Evolutionary conservation across 78 protist species (phyloP), one percentile per base, ranked within the genome.

Genomic region (Dictyostelium intermedium): DNA sequence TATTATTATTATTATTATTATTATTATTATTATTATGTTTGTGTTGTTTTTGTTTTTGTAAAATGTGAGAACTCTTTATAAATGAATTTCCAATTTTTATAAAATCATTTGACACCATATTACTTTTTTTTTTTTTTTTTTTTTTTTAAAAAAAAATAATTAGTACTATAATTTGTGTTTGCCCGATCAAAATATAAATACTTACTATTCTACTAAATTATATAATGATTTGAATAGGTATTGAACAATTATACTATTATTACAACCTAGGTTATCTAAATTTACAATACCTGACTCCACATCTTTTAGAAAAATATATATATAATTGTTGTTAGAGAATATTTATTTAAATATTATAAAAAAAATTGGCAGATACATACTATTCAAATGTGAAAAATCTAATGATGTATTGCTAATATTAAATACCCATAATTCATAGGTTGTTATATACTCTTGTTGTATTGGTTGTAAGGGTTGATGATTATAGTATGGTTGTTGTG

Each of bases 401-500:
- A 63, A 25, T 6, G 9, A 34, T n/a, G 39, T 34, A 66, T 61
- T 18, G 3, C 66, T 69, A 18, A 78, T 87, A 39, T 56, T 39
- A 66, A 87, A 87, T 60, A 87, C 50, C 92, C 92, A 87, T 27
- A 87, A 41, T 76, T 87, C 92, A 37, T 76, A 61, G 5, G 47
- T 37, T 47, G n/a, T 18, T 2, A 53, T 63, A 25, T 63, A 30
- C 20, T 37, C 39, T 39, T 32, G 84, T 70, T 1, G 25, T 30
- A 27, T 23, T 23, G 56, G 73, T 13, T 72, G 74, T 11, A 50
- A 83, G 7, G 61, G 92, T 3, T 37, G 84, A 4, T 66, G 78
- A 61, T 32, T 61, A 14, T 11, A 47, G 9, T 23, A 30, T 10
- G 39, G 69, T 34, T 82, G 74, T 11, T 14, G 73, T n/a, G 43